Evolutionary conservation across 176 grass and related monocot genomes (phyloP), one percentile per base, ranked within the genome.

Genomic region (Cenchrus fungigraminus): DNA sequence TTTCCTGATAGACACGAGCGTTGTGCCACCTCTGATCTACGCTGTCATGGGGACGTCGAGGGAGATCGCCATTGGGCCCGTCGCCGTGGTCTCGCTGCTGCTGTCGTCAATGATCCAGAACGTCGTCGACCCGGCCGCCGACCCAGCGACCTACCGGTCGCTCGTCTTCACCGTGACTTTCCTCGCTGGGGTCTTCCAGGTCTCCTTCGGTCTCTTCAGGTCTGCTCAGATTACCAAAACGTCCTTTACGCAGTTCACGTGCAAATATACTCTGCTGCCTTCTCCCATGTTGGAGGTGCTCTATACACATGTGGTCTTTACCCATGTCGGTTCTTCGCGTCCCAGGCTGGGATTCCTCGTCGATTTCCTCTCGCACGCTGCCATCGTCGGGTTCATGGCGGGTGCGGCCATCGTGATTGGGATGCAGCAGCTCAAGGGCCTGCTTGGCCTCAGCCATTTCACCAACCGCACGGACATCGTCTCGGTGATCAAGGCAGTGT

Each of bases 11-110:
- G 96, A 98, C 91, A 98, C 96, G 47, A 98, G 89, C 51, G 89
- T 98, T 0, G 93, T 95, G 11, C 96, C 93, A 65, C 96, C 96
- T 17, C 83, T 98, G 75, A 90, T 98, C 78, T 98, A 98, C 83
- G 87, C 96, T 9, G 86, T 98, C 32, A 95, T 98, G 96, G 96
- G 95, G 50, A 88, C 89, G 82, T 98, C 96, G 68, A 75, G 85
- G 88, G 96, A 98, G 75, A 88, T 98, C 66, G 96, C 93, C 70
- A 87, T 98, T 54, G 95, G 93, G 8, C 95, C 95, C 12, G 95
- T 98, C 53, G 95, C 95, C 73, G 96, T 98, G 6, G 93, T 98
- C 10, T 98, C 96, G 77, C 91, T 98, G 80, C 93, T 98, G 49
- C 83, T 98, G 40, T 98, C 95, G 37, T 98, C 95, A 10, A 93